Evolutionary conservation across 2,329 filamentous ascomycete genomes (phyloP), one percentile per base, ranked within the genome.

Genomic region (Paecilomyces sp.): DNA sequence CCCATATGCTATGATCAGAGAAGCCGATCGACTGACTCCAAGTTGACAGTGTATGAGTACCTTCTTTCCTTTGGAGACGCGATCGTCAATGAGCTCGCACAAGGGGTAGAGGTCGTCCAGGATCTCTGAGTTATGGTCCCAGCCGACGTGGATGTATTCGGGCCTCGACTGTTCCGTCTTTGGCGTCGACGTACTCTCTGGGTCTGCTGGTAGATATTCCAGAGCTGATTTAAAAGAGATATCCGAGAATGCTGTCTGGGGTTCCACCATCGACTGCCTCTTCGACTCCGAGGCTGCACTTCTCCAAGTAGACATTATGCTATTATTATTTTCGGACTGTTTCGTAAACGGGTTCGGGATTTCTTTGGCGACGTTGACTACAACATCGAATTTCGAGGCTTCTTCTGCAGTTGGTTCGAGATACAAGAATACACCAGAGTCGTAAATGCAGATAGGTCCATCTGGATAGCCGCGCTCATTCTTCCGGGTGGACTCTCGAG

Each of bases 61-160:
- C n/a, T 79, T 80, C 69, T 87, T 87, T 18, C 81, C 79, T 61
- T 83, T 72, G 34, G 78, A 71, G 9, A 87, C 79, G 53, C 82
- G 78, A 34, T 84, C 81, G 60, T 88, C 85, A 63, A 88, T 86
- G 15, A 86, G 71, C 64, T 84, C 82, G 66, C 85, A 86, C 8
- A 88, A 71, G 12, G 79, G 80, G 59, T 81, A 77, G 11, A 88
- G 73, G 67, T 88, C 85, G 31, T 86, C 83, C 8, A 88, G 79
- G 57, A 88, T 87, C 64, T 88, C 85, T 12, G 85, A 87, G 68
- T 88, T 88, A 70, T 88, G 85, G 65, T 88, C 85, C 85, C 85
- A 88, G 8, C 79, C 80, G 57, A 88, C 82, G 67, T 88, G 85
- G 28, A 88, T 81, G 66, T 88, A 88, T 67, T 88, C 85, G 2